These are phyloP conservation scores for Colletotrichum tropicale DNA, from an alignment of 2,329 filamentous ascomycete genomes.

Conservation along the genomic window DNA sequence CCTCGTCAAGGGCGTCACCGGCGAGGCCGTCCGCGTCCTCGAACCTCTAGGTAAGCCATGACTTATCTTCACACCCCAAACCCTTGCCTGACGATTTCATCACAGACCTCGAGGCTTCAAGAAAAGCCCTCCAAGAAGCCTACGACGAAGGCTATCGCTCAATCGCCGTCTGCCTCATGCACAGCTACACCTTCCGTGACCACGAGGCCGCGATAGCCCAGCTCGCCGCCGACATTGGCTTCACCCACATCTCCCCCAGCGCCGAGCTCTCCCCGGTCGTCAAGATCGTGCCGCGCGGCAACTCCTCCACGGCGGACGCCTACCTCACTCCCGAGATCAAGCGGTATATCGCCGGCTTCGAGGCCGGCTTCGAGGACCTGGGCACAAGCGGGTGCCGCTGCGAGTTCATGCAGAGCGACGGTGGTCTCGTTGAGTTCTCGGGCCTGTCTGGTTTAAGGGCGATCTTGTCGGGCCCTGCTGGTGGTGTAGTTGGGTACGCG, in stretches of 20 bases:
- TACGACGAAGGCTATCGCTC: slow-evolving; percentile 67
- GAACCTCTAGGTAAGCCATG: slow-evolving; percentile 46
- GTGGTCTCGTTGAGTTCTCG: slow-evolving; percentile 56
- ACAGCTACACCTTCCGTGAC: slow-evolving; percentile 72
- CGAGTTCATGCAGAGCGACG: slow-evolving; percentile 74
- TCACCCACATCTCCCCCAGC: slow-evolving; percentile 62
- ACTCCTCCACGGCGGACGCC: slow-evolving; percentile 78
- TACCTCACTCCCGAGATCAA: slow-evolving; percentile 77
- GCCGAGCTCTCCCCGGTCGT: slow-evolving; percentile 62
- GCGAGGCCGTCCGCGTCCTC: slow-evolving; percentile 72
- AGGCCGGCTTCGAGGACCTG: slow-evolving; percentile 54
- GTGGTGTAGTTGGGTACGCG: slow-evolving; percentile 79
- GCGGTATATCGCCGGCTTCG: slow-evolving; percentile 64
- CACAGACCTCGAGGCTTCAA: slow-evolving; percentile 52
- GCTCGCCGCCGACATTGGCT: slow-evolving; percentile 49
- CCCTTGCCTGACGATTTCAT: background rate
- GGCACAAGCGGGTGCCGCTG: slow-evolving; percentile 57
- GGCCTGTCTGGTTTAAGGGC: slow-evolving; percentile 72
- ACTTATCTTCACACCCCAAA: accelerated
- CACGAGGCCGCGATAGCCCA: slow-evolving; percentile 50
- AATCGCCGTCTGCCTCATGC: slow-evolving; percentile 74
- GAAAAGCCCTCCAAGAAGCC: slow-evolving; percentile 61
- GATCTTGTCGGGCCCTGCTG: slow-evolving; percentile 77
- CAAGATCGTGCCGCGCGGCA: slow-evolving; percentile 76
- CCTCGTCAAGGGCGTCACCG: slow-evolving; percentile 63